These are phyloP conservation scores for Yarrowia alimentaria DNA, from an alignment of 805 yeast genomes.

Conservation along the genomic window DNA sequence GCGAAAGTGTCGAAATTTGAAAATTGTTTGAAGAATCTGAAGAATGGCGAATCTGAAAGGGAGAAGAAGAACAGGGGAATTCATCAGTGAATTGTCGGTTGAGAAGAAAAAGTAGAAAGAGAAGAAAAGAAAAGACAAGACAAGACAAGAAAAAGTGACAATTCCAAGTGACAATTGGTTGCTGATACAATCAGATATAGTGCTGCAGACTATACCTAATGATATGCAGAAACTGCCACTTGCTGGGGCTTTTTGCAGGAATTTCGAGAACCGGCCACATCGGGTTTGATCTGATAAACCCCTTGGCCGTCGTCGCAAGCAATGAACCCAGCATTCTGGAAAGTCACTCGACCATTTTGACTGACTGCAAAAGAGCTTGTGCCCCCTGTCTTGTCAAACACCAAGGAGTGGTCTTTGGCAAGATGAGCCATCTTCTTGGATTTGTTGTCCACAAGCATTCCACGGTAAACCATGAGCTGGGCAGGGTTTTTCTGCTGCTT, in stretches of 20 bases:
- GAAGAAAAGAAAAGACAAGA: background rate
- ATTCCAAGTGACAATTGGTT: too few species aligned
- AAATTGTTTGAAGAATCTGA: background rate
- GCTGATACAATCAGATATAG: too few species aligned
- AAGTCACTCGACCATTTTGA: conserved; percentile 3
- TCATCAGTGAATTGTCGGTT: too few species aligned
- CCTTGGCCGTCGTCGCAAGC: conserved; percentile 3
- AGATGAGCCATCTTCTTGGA: conserved; percentile 3
- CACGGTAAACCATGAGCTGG: conserved; percentile 8
- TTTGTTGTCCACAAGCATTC: background rate
- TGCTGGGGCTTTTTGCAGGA: conserved; percentile 11
- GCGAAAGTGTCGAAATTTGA: too few species aligned
- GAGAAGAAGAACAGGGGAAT: background rate
- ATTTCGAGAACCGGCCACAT: conserved; percentile 1
- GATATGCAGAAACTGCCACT: background rate
- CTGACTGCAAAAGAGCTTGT: background rate
- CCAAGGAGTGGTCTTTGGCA: conserved; percentile 1
- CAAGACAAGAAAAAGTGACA: too few species aligned
- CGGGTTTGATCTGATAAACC: conserved; percentile 4
- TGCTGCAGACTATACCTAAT: conserved; percentile 2
- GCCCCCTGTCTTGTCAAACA: conserved; percentile 1
- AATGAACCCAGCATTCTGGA: conserved; percentile 5
- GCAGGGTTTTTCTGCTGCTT: conserved; percentile 3
- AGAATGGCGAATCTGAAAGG: background rate
- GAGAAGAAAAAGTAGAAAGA: background rate